Percentiles rank a stretch among this genome's conserved stretches.
phyloP scores from a whole-genome alignment of 306 rosid species.

The Trifolium dubium region DNA sequence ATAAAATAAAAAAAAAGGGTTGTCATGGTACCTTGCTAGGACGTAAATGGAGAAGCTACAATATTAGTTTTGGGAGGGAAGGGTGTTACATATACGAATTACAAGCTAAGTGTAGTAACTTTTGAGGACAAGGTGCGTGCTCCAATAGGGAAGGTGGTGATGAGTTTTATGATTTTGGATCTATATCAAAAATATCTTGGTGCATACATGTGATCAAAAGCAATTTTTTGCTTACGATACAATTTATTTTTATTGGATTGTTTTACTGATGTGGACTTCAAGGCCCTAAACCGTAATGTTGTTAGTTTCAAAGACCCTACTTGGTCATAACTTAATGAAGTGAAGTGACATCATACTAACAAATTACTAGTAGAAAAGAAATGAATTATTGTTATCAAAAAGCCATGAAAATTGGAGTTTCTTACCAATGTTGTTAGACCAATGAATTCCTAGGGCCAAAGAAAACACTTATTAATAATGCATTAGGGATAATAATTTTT shows the following conservation, averaged over 20 bases:
- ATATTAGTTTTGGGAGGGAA: neutral
- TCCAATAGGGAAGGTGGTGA: conserved; percentile 45
- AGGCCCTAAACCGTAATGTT: conserved; percentile 42
- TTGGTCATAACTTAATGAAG: conserved; percentile 44
- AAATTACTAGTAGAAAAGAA: neutral
- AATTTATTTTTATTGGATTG: conserved; percentile 52
- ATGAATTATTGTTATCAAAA: conserved; percentile 19
- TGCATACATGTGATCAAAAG: conserved; percentile 49
- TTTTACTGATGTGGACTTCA: conserved; percentile 45
- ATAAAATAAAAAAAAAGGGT: too few relatives aligned
- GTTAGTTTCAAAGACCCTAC: conserved; percentile 51
- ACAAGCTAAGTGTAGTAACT: conserved; percentile 49
- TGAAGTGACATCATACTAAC: conserved; percentile 61
- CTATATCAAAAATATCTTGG: conserved; percentile 42
- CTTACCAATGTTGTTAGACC: neutral
- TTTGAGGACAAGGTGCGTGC: conserved; percentile 58
- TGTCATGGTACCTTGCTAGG: neutral
- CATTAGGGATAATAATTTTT: too few relatives aligned
- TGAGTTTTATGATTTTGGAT: conserved; percentile 48
- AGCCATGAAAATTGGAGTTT: conserved; percentile 13
- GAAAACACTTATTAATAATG: neutral
- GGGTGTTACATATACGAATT: conserved; percentile 36
- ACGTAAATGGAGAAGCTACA: conserved; percentile 25
- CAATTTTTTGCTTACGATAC: conserved; percentile 55
- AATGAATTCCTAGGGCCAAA: neutral